Evolutionary conservation across 2,329 filamentous ascomycete genomes (phyloP).

Genomic region (Cladosporium sp.): DNA sequence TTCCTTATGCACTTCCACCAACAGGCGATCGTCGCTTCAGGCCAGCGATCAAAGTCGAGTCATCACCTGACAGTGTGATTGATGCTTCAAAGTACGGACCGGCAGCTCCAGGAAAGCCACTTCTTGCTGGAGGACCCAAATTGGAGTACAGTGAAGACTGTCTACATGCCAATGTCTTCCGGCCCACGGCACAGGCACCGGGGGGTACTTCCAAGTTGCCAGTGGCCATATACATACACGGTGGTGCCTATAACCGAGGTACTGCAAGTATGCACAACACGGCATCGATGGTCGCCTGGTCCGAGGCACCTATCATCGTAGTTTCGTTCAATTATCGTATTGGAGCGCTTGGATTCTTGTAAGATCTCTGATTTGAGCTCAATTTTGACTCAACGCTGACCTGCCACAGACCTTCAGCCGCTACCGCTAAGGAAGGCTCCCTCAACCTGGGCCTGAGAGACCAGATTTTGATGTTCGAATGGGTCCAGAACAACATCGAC

Average conservation of each 20-base stretch:
- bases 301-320: constrained; percentile 52
- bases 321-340: constrained; percentile 65
- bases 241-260: constrained; percentile 57
- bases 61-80: background rate
- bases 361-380: background rate
- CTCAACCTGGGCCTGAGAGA: constrained; percentile 48
- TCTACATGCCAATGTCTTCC: constrained; percentile 61
- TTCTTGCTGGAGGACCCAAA: constrained; percentile 17
- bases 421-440: constrained; percentile 55
- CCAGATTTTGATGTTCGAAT: constrained; percentile 46
- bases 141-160: constrained; percentile 54
- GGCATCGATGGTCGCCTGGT: constrained; percentile 61
- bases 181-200: constrained; percentile 39
- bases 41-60: constrained; percentile 7
- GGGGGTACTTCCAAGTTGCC: constrained; percentile 48
- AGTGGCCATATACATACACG: constrained; percentile 63
- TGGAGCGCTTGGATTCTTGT: constrained; percentile 67
- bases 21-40: constrained; percentile 13
- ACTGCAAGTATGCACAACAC: constrained; percentile 61
- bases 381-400: background rate
- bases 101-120: constrained; percentile 15
- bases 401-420: constrained; percentile 46
- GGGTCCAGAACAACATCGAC: constrained; percentile 44
- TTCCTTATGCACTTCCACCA: constrained; percentile 19
- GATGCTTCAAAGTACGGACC: constrained; percentile 17